Base-by-base conservation (phyloP, 768 basidiomycete species). In the Podaxis sp. region DNA sequence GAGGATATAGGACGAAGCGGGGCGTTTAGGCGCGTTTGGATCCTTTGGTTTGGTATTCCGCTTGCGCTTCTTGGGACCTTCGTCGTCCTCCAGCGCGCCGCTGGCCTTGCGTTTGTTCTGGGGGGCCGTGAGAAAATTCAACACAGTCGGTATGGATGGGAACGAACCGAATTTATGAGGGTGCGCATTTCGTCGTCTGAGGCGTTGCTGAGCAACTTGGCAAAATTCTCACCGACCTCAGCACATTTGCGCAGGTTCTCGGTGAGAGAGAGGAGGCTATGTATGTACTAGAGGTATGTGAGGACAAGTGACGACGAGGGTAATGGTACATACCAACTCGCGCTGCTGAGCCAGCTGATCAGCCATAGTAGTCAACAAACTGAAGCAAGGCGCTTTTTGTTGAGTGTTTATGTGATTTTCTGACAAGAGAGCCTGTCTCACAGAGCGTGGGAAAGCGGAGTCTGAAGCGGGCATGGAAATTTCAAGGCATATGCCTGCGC, bases 11-110 rank as follows among this genome's bases (percentile, higher is more conserved):
- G 94, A 93, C 5, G 91, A 91, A 13, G 93, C 82, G 27, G 96
- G 95, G 7, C 93, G 88, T 71, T 95, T 97, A 35, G 96, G 96
- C 61, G 94, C 94, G 73, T 95, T 90, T 18, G 95, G 94, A 68
- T 98, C 95, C 73, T 88, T 79, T 66, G 89, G 88, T 74, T 88
- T 93, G 60, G 76, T 77, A 65, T 77, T 77, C 64, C 85, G 81
- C 71, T 80, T 84, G 65, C 82, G 79, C 71, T 85, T 89, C 69
- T 79, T 78, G 50, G 70, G 65, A 53, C 73, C 76, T 23, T 75
- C 79, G 27, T 68, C 72, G 50, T 78, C 80, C 2, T 76, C 77
- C 21, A 68, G 71, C 23, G 67, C 64, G 9, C 64, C 76, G n/a
- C 66, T 67, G 25, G 76, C 74, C 68, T 85, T 88, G 68, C 85